Evolutionary conservation across 768 basidiomycete species (phyloP).

Genomic region (Exsudoporus frostii): DNA sequence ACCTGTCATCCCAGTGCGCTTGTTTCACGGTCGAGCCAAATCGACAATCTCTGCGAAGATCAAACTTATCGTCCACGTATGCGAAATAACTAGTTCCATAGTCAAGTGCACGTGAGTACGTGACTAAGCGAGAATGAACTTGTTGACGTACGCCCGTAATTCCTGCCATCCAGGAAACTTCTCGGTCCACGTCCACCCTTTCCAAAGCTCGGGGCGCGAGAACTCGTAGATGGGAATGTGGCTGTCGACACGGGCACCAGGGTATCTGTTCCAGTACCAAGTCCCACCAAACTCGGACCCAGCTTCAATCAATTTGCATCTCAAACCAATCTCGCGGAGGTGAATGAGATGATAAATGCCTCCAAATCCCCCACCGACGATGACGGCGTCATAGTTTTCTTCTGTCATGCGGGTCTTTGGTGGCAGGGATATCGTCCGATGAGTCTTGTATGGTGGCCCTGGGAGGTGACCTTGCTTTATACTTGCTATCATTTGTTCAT

Average conservation of each 20-base stretch:
- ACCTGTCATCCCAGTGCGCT: constrained; percentile 10
- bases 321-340: constrained; percentile 1
- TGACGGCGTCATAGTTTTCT: constrained; percentile 6
- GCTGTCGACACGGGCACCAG: constrained; percentile 11
- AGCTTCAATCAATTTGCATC: constrained; percentile 8
- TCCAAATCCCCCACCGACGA: constrained; percentile 4
- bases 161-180: constrained; percentile 13
- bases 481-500: too few relatives aligned
- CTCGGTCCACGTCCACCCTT: constrained; percentile 10
- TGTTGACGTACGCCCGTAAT: constrained; percentile 2
- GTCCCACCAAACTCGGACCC: constrained; percentile 12
- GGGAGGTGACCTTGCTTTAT: neutral
- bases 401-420: neutral
- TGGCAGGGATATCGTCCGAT: neutral
- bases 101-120: neutral
- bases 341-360: constrained; percentile 7
- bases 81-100: constrained; percentile 8
- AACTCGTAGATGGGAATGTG: constrained; percentile 11
- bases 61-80: constrained; percentile 8
- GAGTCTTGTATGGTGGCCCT: too few relatives aligned
- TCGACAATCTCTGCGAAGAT: constrained; percentile 14
- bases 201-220: constrained; percentile 13
- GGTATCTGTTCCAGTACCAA: constrained; percentile 17
- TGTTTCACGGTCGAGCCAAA: constrained; percentile 10
- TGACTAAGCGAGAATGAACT: neutral